These are phyloP conservation scores for Botrytis fabae DNA, from an alignment of 2,329 filamentous ascomycete genomes.

Conservation along the genomic window DNA sequence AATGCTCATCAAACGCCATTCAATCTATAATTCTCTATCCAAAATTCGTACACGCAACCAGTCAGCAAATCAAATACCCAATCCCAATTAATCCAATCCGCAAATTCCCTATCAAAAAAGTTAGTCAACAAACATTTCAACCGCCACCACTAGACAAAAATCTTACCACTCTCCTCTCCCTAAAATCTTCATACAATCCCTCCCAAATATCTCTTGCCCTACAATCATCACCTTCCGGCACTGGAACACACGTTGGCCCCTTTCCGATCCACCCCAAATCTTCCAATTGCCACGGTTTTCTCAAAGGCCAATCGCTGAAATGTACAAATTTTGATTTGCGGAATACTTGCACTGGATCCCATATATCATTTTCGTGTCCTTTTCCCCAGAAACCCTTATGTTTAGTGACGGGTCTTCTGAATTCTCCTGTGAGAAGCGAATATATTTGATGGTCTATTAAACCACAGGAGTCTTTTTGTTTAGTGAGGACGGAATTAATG, in stretches of 20 bases:
- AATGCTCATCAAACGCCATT: too few species aligned
- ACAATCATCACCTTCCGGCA: constrained; percentile 30
- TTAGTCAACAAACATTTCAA: neutral
- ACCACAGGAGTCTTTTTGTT: constrained; percentile 44
- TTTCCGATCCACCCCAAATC: constrained; percentile 22
- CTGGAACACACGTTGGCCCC: constrained; percentile 30
- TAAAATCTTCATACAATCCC: constrained; percentile 36
- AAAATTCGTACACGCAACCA: too few species aligned
- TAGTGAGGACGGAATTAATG: constrained; percentile 38
- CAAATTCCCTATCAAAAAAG: neutral
- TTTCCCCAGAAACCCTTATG: constrained; percentile 52
- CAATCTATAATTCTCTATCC: neutral
- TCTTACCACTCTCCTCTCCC: constrained; percentile 30
- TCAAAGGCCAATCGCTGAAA: constrained; percentile 60
- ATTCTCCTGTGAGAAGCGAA: constrained; percentile 57
- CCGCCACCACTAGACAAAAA: neutral
- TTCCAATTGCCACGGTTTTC: constrained; percentile 56
- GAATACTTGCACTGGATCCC: constrained; percentile 53
- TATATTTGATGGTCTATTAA: constrained; percentile 58
- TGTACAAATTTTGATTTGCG: constrained; percentile 58
- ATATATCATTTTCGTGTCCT: constrained; percentile 40
- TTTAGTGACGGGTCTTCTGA: constrained; percentile 47
- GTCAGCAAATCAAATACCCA: neutral
- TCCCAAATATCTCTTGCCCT: constrained; percentile 35
- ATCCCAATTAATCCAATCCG: neutral